Evolutionary conservation across 129 eudicot species (phyloP), one percentile per base, ranked within the genome.

Genomic region (Flaveria linearis): DNA sequence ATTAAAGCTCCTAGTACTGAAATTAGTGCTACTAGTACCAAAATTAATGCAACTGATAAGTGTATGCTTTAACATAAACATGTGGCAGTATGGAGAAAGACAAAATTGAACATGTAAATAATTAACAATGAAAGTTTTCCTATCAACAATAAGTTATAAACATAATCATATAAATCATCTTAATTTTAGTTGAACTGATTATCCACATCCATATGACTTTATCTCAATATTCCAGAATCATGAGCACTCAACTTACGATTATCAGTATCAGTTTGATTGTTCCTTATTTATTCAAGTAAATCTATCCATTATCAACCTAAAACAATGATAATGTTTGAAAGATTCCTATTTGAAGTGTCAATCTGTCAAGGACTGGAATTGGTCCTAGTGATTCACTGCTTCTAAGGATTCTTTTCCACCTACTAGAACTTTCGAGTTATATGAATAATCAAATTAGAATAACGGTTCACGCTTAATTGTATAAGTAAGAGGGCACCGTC

Each of bases 151-250:
- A 18, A 30, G 36, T 30, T 30, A 30, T 4, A 30, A 30, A 8
- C 62, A 56, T 56, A 56, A 20, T 7, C 12, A 18, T 56, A 20
- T 55, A 55, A 55, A 18, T 55, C 10, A 20, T 56, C 62, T 56
- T 22, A 56, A 53, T 8, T 56, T 20, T 56, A 8, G 22, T 20
- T 56, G 62, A 56, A 56, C 62, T 56, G 62, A 56, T 9, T 56
- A 56, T 56, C 62, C 62, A 56, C 62, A 22, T 56, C 62, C 62
- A 50, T 53, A 53, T 7, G 60, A 18, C 60, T 53, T 6, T 53
- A 53, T 36, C 41, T 36, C 41, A 36, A 36, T 36, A 36, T 36
- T 36, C 41, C 41, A 36, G 41, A 10, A 45, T 45, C 3, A 45
- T 55, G 11, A 55, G 25, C 61, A 55, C 61, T 53, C 60, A 53